phyloP scores from a whole-genome alignment of 1,139 yeast genomes.

The Hanseniaspora uvarum region DNA sequence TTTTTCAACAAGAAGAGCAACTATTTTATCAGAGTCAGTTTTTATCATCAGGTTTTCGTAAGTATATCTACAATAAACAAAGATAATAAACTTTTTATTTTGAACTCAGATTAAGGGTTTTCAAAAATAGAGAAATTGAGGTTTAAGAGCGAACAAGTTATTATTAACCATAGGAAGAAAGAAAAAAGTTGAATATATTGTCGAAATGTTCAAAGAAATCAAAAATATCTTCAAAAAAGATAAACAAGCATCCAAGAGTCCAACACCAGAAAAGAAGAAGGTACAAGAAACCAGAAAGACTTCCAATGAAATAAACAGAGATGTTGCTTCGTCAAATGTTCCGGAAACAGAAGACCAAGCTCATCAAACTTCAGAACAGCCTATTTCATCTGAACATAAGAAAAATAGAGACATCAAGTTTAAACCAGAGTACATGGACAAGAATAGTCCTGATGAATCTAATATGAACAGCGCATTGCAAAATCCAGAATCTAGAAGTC shows the following conservation, averaged over 20 bases:
- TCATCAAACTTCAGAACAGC: neutral
- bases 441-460: neutral
- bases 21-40: too few relatives aligned
- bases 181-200: neutral
- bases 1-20: too few relatives aligned
- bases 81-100: too few relatives aligned
- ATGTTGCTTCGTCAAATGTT: neutral
- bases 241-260: conserved; percentile 2
- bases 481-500: neutral
- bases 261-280: neutral
- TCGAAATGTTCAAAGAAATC: conserved; percentile 8
- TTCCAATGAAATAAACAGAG: neutral
- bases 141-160: too few relatives aligned
- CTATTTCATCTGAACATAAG: conserved; percentile 1
- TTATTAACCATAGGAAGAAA: too few relatives aligned
- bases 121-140: too few relatives aligned
- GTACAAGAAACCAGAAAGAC: neutral
- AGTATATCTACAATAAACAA: too few relatives aligned
- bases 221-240: conserved; percentile 15
- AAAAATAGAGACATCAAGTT: conserved; percentile 15
- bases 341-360: neutral
- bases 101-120: too few relatives aligned
- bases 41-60: too few relatives aligned
- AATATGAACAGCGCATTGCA: neutral
- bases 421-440: conserved; percentile 8